Base-by-base conservation (phyloP, 805 yeast genomes). In the Wilhelminamyces savonicus region DNA sequence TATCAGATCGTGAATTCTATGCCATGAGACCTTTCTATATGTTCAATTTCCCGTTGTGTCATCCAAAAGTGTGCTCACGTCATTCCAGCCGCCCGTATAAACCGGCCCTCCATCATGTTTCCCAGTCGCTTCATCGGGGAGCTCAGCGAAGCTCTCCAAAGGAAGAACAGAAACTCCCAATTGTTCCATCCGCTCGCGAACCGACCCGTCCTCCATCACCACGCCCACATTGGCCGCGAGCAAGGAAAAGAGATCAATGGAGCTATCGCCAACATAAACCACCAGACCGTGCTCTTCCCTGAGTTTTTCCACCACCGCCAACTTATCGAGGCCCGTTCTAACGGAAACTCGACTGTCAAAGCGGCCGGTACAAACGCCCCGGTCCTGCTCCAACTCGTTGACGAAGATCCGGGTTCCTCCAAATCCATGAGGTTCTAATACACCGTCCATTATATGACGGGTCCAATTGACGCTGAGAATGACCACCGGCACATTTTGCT, bases 401-500 rank as follows among this genome's bases (percentile, higher is more conserved):
- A 72, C 66, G 5, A 66, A 33, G 3, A 76, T 58, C 23, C 19
- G 47, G 39, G 34, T 35, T 4, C 36, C 37, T 2, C 18, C 19
- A 17, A 54, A 23, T 0, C 56, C 56, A 21, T 50, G 42, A 2
- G 14, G 22, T 3, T 26, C 12, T 13, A 61, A 40, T 4, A 58
- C 52, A 26, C 55, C 54, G 17, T 50, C 44, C 26, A 78, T 76
- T 13, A 76, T 53, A 9, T 54, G 13, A 2, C 64, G 58, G 6
- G 81, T 70, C 85, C 85, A 78, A 47, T 77, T 77, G 27, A 77
- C 74, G 40, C 83, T 77, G 19, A 78, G 40, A 2, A 78, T 56
- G 7, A 54, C 49, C 1, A 71, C 49, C 0, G 73, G 71, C 3
- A 64, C 45, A 2, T 42, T 20, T 27, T 31, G 21, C 6, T 13